These are phyloP conservation scores for Sporothrix globosa DNA, from an alignment of 2,329 filamentous ascomycete genomes.

Conservation along the genomic window DNA sequence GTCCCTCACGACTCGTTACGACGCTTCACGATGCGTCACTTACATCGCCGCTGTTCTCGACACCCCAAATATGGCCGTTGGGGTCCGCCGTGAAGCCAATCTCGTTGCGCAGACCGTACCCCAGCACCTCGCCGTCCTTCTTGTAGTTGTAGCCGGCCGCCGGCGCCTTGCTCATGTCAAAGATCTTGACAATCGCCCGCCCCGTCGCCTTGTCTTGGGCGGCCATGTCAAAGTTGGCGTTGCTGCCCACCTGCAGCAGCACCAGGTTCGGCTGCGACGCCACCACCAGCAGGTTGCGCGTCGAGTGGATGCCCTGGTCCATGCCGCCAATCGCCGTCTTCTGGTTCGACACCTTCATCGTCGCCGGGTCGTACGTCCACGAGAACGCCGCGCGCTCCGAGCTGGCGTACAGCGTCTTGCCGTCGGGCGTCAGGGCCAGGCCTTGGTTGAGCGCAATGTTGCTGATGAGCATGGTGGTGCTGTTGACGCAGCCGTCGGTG, in stretches of 20 bases:
- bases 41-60: constrained; percentile 55
- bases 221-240: constrained; percentile 47
- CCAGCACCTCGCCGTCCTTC: constrained; percentile 47
- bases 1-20: neutral
- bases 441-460: constrained; percentile 48
- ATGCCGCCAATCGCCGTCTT: constrained; percentile 48
- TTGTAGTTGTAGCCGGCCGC: constrained; percentile 46
- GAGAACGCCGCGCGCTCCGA: constrained; percentile 52
- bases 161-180: constrained; percentile 46
- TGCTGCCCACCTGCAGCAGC: constrained; percentile 47
- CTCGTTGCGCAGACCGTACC: constrained; percentile 60
- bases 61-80: constrained; percentile 54
- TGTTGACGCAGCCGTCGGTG: constrained; percentile 47
- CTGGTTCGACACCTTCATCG: constrained; percentile 51
- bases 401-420: constrained; percentile 47
- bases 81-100: constrained; percentile 61
- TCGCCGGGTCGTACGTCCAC: constrained; percentile 60
- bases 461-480: constrained; percentile 45
- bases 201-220: constrained; percentile 43
- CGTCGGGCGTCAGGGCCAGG: constrained; percentile 47
- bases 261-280: constrained; percentile 45
- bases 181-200: constrained; percentile 50
- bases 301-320: constrained; percentile 47
- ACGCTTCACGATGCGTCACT: constrained; percentile 4
- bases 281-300: constrained; percentile 46